phyloP scores from a whole-genome alignment of 768 basidiomycete genomes.

The Lactarius sp. region DNA sequence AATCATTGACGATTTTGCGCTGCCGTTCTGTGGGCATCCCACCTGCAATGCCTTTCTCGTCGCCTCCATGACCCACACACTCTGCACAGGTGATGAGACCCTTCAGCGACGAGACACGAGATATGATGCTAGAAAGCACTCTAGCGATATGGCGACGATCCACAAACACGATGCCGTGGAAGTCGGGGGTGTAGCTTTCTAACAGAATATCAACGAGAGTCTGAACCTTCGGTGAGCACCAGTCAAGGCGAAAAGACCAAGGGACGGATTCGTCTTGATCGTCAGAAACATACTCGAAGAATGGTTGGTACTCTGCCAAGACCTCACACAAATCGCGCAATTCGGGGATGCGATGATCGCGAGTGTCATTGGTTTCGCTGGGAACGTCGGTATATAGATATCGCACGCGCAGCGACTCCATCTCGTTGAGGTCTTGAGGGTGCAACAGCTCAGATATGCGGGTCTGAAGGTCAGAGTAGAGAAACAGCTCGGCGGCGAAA shows the following conservation, averaged over 20 bases:
- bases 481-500: conserved; percentile 68
- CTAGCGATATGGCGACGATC: conserved; percentile 78
- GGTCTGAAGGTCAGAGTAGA: conserved; percentile 55
- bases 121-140: conserved; percentile 60
- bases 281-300: conserved; percentile 35
- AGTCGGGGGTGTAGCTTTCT: conserved; percentile 46
- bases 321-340: conserved; percentile 41
- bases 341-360: conserved; percentile 6
- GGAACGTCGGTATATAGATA: conserved; percentile 14
- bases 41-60: conserved; percentile 37
- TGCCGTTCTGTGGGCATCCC: conserved; percentile 52
- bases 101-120: conserved; percentile 51
- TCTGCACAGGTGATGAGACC: conserved; percentile 55
- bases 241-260: conserved; percentile 36
- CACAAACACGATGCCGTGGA: conserved; percentile 85
- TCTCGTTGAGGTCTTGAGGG: conserved; percentile 27
- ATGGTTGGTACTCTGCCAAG: conserved; percentile 41
- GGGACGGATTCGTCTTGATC: conserved; percentile 40
- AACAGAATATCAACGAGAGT: conserved; percentile 58
- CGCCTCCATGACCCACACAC: conserved; percentile 60
- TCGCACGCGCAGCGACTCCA: conserved; percentile 28
- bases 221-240: conserved; percentile 71
- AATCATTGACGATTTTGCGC: conserved; percentile 56
- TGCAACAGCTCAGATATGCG: conserved; percentile 40
- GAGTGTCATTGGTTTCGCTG: neutral